Evolutionary conservation across 2,329 filamentous ascomycete species (phyloP).

Genomic region (Delphinella strobiligena): DNA sequence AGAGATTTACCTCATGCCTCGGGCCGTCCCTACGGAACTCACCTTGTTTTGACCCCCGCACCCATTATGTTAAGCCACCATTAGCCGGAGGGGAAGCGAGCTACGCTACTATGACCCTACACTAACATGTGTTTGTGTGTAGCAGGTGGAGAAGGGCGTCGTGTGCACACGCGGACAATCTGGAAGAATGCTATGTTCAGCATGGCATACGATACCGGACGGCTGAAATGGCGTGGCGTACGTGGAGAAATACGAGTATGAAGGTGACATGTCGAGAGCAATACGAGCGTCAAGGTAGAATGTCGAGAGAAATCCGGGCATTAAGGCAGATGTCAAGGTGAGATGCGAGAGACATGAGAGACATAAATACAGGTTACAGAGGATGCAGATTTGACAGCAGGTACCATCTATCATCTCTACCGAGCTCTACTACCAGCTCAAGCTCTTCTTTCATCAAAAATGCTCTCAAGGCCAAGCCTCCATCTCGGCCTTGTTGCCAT

Average conservation of each 20-base stretch:
- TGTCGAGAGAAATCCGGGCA: not conserved
- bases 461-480: constrained; percentile 4
- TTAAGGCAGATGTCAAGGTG: not conserved
- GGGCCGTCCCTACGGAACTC: not conserved
- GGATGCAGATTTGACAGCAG: not conserved
- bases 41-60: not conserved
- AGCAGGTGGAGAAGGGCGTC: not conserved
- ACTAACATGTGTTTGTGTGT: not conserved
- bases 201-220: not conserved
- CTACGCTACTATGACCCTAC: not conserved
- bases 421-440: not conserved
- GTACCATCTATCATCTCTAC: not conserved
- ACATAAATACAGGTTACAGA: not conserved
- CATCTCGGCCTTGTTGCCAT: constrained; percentile 18
- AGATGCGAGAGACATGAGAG: not conserved
- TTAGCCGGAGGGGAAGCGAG: not conserved
- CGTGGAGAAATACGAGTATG: too few relatives aligned
- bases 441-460: not conserved
- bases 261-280: too few relatives aligned
- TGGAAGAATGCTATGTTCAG: not conserved
- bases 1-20: not conserved
- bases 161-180: not conserved
- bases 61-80: not conserved
- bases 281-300: too few relatives aligned
- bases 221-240: too few relatives aligned